Base-by-base conservation (phyloP, 768 basidiomycete species). In the Calvatia gigantea region DNA sequence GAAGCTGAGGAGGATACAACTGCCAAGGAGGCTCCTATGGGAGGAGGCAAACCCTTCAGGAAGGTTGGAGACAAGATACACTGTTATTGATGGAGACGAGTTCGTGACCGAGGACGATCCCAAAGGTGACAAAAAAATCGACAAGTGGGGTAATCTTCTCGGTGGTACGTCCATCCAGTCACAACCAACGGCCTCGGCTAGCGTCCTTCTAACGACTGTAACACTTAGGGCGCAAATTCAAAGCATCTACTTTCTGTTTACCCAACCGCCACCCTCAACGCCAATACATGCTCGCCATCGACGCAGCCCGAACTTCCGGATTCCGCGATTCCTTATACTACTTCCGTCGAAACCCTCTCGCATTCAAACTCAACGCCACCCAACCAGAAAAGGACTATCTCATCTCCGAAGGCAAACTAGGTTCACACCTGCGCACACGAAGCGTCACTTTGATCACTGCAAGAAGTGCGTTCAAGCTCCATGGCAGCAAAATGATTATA, bases 291-390 rank as follows among this genome's bases (percentile, higher is more conserved):
- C 89, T 98, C 38, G 94, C 96, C 19, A 98, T 99, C 56, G 97
- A 99, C 65, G 96, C 94, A 2, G 97, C 97, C 0, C 85, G 96
- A 25, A 91, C 92, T 7, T 95, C 93, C 17, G 97, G 97, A 3
- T 98, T 94, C 72, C 84, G 94, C 45, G 97, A 98, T 69, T 98
- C 97, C 7, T 75, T 98, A n/a, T 97, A 98, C 71, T 98, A 98
- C 71, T 95, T 98, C 72, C 88, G 97, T 2, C 83, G 94, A 5
- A 97, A 96, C 60, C 84, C 85, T 0, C 84, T 93, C 27, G 89
- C 96, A 14, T 78, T 94, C 75, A 98, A 98, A 70, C 80, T 97
- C 57, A 88, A 87, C 60, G 92, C 93, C 29, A 90, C 87, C 0
- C 89, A 93, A 56, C 79, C 82, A 15, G 97, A 98, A 72, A 97